Evolutionary conservation across 2,329 filamentous ascomycete genomes (phyloP).

Genomic region (Penicillium sp.): DNA sequence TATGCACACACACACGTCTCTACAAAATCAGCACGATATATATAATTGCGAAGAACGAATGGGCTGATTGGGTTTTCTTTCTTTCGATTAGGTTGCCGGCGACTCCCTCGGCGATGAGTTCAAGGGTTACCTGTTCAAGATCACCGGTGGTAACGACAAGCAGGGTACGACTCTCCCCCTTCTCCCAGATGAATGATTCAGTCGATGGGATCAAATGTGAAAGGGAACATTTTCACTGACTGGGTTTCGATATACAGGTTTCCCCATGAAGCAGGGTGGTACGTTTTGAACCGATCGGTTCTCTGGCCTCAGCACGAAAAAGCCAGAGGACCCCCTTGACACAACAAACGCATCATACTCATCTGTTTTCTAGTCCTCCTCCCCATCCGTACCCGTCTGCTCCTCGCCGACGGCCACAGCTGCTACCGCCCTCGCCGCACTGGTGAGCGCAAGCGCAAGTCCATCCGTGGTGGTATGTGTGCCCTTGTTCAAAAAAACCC

Average conservation of each 20-base stretch:
- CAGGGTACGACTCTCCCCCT: conserved; percentile 64
- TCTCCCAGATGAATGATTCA: not conserved
- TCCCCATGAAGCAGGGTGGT: conserved; percentile 99
- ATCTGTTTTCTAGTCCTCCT: conserved; percentile 67
- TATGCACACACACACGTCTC: conserved; percentile 21
- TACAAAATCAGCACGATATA: not conserved
- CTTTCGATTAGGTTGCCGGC: conserved; percentile 72
- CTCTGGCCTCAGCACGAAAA: conserved; percentile 33
- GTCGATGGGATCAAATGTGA: not conserved
- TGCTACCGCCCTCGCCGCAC: conserved; percentile 98
- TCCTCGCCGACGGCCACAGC: conserved; percentile 92
- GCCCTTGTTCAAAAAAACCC: conserved; percentile 9
- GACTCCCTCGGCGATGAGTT: conserved; percentile 98
- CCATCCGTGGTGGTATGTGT: conserved; percentile 74
- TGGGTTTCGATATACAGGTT: conserved; percentile 58
- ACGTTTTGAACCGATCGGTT: conserved; percentile 41
- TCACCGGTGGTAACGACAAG: conserved; percentile 99
- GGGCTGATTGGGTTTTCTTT: conserved; percentile 41
- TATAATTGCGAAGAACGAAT: conserved; percentile 30
- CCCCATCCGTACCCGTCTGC: conserved; percentile 96
- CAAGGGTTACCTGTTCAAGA: conserved; percentile 99
- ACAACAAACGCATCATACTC: conserved; percentile 31
- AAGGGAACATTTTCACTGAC: conserved; percentile 34
- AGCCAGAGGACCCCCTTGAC: not conserved
- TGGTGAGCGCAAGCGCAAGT: conserved; percentile 99